These are phyloP conservation scores for Globisporangium paroecandrum DNA, from an alignment of 352 stramenopile genomes.

Conservation along the genomic window DNA sequence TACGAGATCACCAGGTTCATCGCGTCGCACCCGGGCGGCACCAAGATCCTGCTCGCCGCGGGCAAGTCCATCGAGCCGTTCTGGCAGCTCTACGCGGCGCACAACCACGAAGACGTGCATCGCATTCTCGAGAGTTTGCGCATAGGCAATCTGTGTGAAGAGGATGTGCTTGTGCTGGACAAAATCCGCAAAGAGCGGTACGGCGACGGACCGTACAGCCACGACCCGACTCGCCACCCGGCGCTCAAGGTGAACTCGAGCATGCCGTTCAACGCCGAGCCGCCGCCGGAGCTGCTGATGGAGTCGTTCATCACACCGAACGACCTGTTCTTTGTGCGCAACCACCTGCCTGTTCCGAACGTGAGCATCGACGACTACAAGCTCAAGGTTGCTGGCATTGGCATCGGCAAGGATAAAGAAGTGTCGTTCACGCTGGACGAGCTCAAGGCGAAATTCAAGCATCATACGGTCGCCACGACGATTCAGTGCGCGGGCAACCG, in stretches of 20 bases:
- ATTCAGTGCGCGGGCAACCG: conserved; percentile 98
- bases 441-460: conserved; percentile 92
- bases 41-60: conserved; percentile 88
- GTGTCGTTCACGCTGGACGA: conserved; percentile 73
- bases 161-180: conserved; percentile 87
- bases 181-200: conserved; percentile 78
- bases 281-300: conserved; percentile 89
- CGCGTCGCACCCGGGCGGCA: conserved; percentile 89
- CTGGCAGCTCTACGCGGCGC: conserved; percentile 96
- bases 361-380: conserved; percentile 60
- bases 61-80: conserved; percentile 89
- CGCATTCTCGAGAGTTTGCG: conserved; percentile 89
- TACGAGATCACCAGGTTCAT: conserved; percentile 98
- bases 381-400: conserved; percentile 68
- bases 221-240: conserved; percentile 87
- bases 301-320: conserved; percentile 95
- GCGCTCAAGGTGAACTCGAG: conserved; percentile 91
- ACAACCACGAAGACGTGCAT: conserved; percentile 92
- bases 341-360: conserved; percentile 96
- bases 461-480: conserved; percentile 90
- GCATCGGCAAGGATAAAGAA: conserved; percentile 39
- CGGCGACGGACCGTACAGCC: conserved; percentile 90
- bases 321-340: conserved; percentile 96
- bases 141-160: conserved; percentile 86
- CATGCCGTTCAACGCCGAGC: conserved; percentile 95